Evolutionary conservation across 148 eudicot species (phyloP).

Genomic region (Nepenthes gracilis): DNA sequence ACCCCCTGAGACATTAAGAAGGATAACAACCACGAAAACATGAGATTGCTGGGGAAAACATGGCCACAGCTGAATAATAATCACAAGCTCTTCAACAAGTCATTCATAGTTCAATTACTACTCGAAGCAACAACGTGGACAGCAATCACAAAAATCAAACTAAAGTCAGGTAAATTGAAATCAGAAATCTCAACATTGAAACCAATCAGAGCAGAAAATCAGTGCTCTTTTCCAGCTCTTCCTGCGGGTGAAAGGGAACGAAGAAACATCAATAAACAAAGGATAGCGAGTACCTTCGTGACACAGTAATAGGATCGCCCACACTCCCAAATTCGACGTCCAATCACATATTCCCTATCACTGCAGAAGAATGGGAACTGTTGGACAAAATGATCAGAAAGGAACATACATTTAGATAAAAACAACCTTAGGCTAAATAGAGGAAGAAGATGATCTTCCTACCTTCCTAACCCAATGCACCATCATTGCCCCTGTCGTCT

Average conservation of each 20-base stretch:
- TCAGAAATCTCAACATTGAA: too few species aligned
- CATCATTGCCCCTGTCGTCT: conserved; percentile 66
- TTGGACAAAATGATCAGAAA: conserved; percentile 1
- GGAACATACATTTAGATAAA: background rate
- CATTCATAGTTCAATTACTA: too few species aligned
- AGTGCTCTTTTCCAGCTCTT: background rate
- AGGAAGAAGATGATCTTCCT: background rate
- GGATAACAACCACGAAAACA: background rate
- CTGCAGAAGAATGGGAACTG: conserved; percentile 99
- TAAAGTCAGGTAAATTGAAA: too few species aligned
- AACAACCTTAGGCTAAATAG: background rate
- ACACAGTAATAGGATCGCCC: conserved; percentile 80
- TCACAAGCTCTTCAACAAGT: background rate
- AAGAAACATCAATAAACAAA: background rate
- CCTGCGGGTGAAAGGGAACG: background rate
- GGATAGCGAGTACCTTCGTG: conserved; percentile 55
- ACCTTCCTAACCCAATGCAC: conserved; percentile 96
- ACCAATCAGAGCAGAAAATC: background rate
- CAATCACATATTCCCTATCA: conserved; percentile 82
- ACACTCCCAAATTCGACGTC: conserved; percentile 87
- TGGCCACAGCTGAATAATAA: background rate
- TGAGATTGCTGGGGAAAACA: background rate
- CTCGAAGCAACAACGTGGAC: too few species aligned
- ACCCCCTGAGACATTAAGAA: conserved; percentile 44
- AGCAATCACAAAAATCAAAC: too few species aligned